These are phyloP conservation scores for Lactarius hatsudake DNA, from an alignment of 768 basidiomycete genomes.

Conservation along the genomic window DNA sequence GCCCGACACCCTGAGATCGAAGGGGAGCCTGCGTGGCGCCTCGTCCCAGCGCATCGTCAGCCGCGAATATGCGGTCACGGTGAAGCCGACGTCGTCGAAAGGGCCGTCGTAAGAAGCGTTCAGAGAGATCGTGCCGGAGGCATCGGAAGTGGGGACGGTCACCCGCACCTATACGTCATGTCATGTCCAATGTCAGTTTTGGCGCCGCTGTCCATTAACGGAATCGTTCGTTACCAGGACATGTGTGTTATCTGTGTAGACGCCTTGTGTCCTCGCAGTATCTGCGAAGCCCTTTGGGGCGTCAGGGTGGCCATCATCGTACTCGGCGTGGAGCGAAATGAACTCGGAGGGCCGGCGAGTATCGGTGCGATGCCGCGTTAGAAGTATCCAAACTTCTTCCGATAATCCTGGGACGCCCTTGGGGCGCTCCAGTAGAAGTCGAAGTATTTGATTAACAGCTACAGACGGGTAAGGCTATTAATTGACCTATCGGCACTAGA, in stretches of 20 bases:
- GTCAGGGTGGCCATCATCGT: conserved; percentile 31
- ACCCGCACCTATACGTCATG: conserved; percentile 25
- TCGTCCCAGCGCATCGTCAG: conserved; percentile 32
- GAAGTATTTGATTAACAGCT: conserved; percentile 44
- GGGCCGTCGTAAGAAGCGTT: conserved; percentile 69
- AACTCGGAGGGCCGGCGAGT: conserved; percentile 63
- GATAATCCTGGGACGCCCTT: background rate
- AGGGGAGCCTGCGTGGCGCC: conserved; percentile 27
- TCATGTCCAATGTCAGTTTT: conserved; percentile 1
- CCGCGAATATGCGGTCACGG: conserved; percentile 58
- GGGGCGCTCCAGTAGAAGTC: conserved; percentile 37
- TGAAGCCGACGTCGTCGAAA: conserved; percentile 59
- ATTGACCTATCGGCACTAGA: background rate
- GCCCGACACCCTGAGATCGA: conserved; percentile 44
- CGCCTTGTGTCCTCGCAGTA: conserved; percentile 17
- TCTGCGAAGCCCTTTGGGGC: background rate
- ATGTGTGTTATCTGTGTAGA: conserved; percentile 27
- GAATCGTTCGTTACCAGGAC: conserved; percentile 15
- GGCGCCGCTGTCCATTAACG: too few relatives aligned
- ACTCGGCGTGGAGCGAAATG: conserved; percentile 59
- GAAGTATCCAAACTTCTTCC: conserved; percentile 71
- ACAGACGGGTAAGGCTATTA: background rate
- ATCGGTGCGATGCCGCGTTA: conserved; percentile 70
- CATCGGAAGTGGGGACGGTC: conserved; percentile 12
- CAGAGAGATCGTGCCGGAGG: conserved; percentile 46